phyloP scores from a whole-genome alignment of 495 filamentous ascomycete species.

The Usnea hakonensis region DNA sequence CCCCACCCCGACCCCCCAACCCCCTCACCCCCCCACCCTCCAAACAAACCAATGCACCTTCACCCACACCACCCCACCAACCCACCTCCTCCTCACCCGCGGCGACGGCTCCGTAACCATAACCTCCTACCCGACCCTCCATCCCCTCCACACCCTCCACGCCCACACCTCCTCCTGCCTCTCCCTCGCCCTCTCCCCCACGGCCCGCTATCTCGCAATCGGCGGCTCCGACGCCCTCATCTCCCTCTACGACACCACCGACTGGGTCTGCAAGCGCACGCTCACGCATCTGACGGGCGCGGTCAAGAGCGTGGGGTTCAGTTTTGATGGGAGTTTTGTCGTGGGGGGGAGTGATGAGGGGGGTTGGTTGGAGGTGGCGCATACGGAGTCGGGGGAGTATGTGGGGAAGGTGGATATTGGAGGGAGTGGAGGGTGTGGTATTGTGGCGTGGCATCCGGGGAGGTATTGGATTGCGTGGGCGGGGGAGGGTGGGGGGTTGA shows the following conservation, averaged over 20 bases:
- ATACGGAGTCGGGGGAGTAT: slow-evolving; percentile 81
- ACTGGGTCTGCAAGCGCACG: slow-evolving; percentile 84
- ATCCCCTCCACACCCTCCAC: slow-evolving; percentile 54
- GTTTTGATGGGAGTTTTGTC: slow-evolving; percentile 83
- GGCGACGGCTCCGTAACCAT: slow-evolving; percentile 78
- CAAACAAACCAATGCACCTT: slow-evolving; percentile 82
- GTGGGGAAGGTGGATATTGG: slow-evolving; percentile 70
- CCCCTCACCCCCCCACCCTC: slow-evolving; percentile 58
- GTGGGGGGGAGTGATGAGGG: slow-evolving; percentile 81
- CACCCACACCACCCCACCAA: slow-evolving; percentile 49
- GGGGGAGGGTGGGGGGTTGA: slow-evolving; percentile 70
- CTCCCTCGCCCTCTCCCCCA: slow-evolving; percentile 63
- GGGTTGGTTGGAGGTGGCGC: slow-evolving; percentile 39
- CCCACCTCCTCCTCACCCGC: slow-evolving; percentile 65
- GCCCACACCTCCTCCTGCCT: slow-evolving; percentile 77
- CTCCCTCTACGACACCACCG: slow-evolving; percentile 81
- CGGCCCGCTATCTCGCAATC: slow-evolving; percentile 72
- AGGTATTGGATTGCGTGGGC: slow-evolving; percentile 86
- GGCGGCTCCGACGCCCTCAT: slow-evolving; percentile 87
- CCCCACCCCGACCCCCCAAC: slow-evolving; percentile 39
- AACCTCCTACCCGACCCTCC: slow-evolving; percentile 54
- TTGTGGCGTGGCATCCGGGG: slow-evolving; percentile 83
- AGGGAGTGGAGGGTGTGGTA: slow-evolving; percentile 37
- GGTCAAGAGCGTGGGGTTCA: slow-evolving; percentile 80
- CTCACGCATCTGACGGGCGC: slow-evolving; percentile 68